Evolutionary conservation across 2,329 filamentous ascomycete species (phyloP).

Genomic region (Mariannaea elegans): DNA sequence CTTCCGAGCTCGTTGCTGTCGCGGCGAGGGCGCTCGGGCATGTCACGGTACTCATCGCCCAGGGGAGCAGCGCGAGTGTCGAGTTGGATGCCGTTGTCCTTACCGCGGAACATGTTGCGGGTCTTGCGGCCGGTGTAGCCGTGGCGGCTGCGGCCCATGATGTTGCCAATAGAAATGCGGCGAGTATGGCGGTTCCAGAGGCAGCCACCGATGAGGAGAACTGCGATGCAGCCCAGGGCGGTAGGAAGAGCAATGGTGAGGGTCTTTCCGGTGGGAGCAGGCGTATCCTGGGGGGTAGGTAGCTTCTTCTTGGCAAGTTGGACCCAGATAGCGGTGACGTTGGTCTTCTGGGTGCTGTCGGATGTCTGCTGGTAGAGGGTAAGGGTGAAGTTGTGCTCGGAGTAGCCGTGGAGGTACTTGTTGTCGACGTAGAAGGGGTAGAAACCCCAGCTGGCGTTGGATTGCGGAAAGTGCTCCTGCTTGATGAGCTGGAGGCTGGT

Average conservation of each 20-base stretch:
- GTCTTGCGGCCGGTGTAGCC: slow-evolving; percentile 55
- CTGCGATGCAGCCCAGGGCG: slow-evolving; percentile 55
- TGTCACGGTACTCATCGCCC: slow-evolving; percentile 47
- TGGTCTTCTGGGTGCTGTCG: slow-evolving; percentile 46
- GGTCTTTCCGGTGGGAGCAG: slow-evolving; percentile 48
- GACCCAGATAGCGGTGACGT: slow-evolving; percentile 54
- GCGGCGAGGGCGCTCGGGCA: slow-evolving; percentile 40
- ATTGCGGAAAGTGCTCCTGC: slow-evolving; percentile 47
- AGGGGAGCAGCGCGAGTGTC: slow-evolving; percentile 43
- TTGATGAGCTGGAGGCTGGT: slow-evolving; percentile 45
- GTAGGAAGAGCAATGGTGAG: slow-evolving; percentile 63
- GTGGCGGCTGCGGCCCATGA: slow-evolving; percentile 57
- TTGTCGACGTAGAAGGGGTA: slow-evolving; percentile 54
- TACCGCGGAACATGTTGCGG: slow-evolving; percentile 47
- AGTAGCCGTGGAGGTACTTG: slow-evolving; percentile 47
- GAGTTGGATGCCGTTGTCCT: slow-evolving; percentile 56
- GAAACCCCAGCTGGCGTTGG: slow-evolving; percentile 56
- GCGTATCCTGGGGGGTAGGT: slow-evolving; percentile 48
- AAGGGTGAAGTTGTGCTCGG: slow-evolving; percentile 58
- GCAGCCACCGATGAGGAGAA: slow-evolving; percentile 63
- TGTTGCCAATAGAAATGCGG: slow-evolving; percentile 58
- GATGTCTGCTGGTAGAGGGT: slow-evolving; percentile 52
- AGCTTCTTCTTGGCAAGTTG: slow-evolving; percentile 45
- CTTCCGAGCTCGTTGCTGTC: slow-evolving; percentile 62
- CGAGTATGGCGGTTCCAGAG: slow-evolving; percentile 64